Percentiles rank a stretch among this genome's conserved stretches.
These are phyloP conservation scores for Fomitopsis betulina DNA, from an alignment of 1,284 basidiomycete genomes.

Conservation along the genomic window DNA sequence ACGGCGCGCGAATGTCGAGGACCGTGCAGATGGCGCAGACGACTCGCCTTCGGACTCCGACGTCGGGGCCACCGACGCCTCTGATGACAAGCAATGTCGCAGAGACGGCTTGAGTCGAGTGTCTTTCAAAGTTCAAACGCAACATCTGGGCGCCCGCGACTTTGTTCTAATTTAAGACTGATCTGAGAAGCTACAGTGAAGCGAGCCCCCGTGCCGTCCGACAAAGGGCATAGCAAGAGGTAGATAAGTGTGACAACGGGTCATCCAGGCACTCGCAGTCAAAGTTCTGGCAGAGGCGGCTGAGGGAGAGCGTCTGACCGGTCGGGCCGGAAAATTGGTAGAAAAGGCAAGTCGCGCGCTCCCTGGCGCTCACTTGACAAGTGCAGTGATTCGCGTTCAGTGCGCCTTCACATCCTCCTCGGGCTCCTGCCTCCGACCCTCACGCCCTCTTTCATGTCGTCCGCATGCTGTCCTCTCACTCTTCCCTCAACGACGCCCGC, in stretches of 20 bases:
- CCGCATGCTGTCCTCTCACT: conserved; percentile 7
- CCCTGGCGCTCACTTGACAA: conserved; percentile 4
- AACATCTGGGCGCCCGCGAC: no score
- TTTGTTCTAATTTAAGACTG: no score
- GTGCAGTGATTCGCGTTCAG: conserved; percentile 1
- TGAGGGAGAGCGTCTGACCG: neutral
- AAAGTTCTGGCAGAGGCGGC: no score
- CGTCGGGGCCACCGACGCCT: neutral
- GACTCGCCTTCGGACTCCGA: neutral
- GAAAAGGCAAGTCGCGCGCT: neutral
- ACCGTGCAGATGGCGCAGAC: neutral
- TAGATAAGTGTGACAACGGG: neutral
- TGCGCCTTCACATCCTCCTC: neutral
- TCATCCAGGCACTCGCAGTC: no score
- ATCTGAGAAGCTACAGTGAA: no score
- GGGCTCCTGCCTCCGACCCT: neutral
- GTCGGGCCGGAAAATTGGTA: neutral
- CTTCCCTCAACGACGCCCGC: conserved; percentile 8
- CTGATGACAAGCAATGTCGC: no score
- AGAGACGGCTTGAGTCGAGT: no score
- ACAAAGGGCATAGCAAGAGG: no score
- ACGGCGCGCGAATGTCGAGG: neutral
- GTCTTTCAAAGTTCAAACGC: no score
- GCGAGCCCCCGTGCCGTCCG: no score
- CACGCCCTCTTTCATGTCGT: conserved; percentile 1